Evolutionary conservation across 176 grass and related monocot genomes (phyloP), one percentile per base, ranked within the genome.

Genomic region (Canna indica): DNA sequence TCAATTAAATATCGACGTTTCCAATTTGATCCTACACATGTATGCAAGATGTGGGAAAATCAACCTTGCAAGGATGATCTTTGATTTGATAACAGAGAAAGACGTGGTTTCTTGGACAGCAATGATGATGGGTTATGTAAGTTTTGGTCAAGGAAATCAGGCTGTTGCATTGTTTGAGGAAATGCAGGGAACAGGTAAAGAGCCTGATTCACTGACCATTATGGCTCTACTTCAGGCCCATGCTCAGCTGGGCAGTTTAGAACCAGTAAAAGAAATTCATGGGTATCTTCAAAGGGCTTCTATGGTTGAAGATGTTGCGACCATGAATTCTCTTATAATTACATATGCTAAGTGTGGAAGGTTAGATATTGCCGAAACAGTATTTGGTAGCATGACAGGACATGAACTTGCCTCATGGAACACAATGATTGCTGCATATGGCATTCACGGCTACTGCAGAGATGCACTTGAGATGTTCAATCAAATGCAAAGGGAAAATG

Each of bases 71-170:
- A 86, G 61, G 74, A 68, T 36, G 66, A 64, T 83, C 77, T 90
- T 86, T 73, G 74, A 75, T 63, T 78, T 75, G 57, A 52, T 86
- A 58, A 46, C 64, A 68, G 73, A 78, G 5, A 90, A 80, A 78
- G 85, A 81, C 81, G 83, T 86, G 70, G 59, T 90, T 36, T 90
- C 87, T 6, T 90, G 87, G 87, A 90, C 87, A 29, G 22, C 47
- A 36, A 85, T 88, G 82, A 84, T 88, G 86, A 79, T 73, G 61
- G 82, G 82, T 48, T 88, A 41, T 70, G 78, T 88, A 74, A 85
- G 73, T 62, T 65, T 27, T 77, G 86, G 79, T 52, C 20, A 72
- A 70, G 68, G 27, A 64, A 76, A 76, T 64, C 76, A 82, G 34
- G 67, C 73, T 36, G 57, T 79, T 79, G 28, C 4, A 44, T 60